Percentiles rank a stretch among this genome's conserved stretches.
These are phyloP conservation scores for Styphnolobium japonicum DNA, from an alignment of 306 rosid species.

Conservation along the genomic window DNA sequence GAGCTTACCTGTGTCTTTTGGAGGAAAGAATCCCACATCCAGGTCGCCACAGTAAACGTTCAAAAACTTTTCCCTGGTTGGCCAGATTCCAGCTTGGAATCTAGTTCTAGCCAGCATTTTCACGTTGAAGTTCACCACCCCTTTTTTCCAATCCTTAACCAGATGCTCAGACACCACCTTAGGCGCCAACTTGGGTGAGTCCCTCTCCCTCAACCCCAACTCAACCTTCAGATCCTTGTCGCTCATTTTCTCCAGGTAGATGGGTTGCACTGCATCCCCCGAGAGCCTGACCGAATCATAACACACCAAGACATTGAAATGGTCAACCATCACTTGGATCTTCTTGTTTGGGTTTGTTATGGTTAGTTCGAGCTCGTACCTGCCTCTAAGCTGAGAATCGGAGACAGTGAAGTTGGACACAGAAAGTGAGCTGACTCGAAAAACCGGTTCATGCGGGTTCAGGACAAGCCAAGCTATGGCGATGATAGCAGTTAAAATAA, in stretches of 20 bases:
- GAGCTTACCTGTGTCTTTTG: slow-evolving; percentile 6
- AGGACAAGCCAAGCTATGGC: slow-evolving; percentile 15
- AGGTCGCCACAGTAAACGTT: slow-evolving; percentile 12
- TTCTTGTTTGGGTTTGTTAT: slow-evolving; percentile 36
- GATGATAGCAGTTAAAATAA: not conserved
- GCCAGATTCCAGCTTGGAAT: not conserved
- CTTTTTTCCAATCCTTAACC: not conserved
- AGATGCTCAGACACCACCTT: not conserved
- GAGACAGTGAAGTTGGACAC: slow-evolving; percentile 18
- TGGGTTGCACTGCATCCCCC: not conserved
- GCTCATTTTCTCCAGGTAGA: not conserved
- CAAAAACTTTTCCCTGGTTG: not conserved
- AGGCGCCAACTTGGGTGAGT: not conserved
- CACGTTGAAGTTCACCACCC: slow-evolving; percentile 11
- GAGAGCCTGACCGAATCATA: not conserved
- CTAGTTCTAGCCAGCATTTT: not conserved
- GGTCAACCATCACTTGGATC: not conserved
- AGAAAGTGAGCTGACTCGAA: slow-evolving; percentile 9
- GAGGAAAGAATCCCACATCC: not conserved
- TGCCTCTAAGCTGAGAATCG: not conserved
- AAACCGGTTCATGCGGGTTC: slow-evolving; percentile 15
- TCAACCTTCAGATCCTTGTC: not conserved
- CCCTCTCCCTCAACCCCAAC: not conserved
- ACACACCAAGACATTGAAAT: not conserved
- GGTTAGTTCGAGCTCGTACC: not conserved